Evolutionary conservation across 768 basidiomycete genomes (phyloP).

Genomic region (Pisolithus marmoratus): DNA sequence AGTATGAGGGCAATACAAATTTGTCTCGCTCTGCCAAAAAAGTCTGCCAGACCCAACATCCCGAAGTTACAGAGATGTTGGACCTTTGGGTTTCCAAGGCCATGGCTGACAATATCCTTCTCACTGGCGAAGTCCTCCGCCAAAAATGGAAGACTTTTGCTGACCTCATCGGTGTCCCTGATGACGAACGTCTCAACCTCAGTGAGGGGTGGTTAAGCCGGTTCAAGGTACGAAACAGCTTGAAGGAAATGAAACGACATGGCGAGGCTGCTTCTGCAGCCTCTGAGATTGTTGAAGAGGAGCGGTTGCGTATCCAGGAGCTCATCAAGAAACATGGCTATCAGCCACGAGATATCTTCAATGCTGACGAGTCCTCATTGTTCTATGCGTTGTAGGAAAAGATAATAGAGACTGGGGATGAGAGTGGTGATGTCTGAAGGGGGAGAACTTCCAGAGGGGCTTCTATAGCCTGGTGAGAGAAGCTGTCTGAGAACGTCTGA

Average conservation of each 20-base stretch:
- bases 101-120: conserved; percentile 7
- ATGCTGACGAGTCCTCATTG: conserved; percentile 32
- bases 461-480: no score
- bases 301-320: conserved; percentile 19
- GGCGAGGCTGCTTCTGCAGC: conserved; percentile 30
- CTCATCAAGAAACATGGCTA: conserved; percentile 26
- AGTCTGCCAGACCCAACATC: conserved; percentile 22
- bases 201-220: conserved; percentile 25
- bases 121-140: conserved; percentile 31
- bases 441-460: no score
- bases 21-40: no score
- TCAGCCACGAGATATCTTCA: conserved; percentile 26
- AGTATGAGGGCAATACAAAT: no score
- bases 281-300: conserved; percentile 16
- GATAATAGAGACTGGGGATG: no score
- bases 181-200: conserved; percentile 28
- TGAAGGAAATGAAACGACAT: conserved; percentile 13
- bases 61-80: conserved; percentile 30
- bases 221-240: not conserved
- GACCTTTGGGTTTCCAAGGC: conserved; percentile 32
- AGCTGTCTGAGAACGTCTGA: no score
- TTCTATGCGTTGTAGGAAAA: no score
- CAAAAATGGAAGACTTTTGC: conserved; percentile 33
- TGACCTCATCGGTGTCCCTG: conserved; percentile 23
- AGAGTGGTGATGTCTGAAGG: no score